Percentiles rank a stretch among this genome's conserved stretches.
Conservation (phyloP, 2,329 filamentous ascomycete genomes). For the Pseudocercospora pini-densiflorae region DNA sequence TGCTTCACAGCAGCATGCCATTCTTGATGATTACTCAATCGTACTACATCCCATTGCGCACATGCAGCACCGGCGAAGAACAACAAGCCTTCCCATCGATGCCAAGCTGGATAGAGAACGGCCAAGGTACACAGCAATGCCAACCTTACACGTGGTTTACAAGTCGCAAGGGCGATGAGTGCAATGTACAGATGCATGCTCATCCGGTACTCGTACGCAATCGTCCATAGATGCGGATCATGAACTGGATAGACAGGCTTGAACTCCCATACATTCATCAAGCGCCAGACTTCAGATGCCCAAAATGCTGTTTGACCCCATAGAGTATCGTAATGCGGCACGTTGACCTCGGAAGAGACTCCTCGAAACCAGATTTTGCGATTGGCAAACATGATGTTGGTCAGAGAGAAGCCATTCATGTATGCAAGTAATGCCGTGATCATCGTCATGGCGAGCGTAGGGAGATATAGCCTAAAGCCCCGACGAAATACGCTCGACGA, state of each 20-base stretch:
- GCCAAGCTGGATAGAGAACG: background rate
- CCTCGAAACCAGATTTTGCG: background rate
- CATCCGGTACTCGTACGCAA: background rate
- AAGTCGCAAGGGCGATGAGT: background rate
- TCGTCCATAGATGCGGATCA: background rate
- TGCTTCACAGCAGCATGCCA: background rate
- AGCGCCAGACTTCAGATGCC: background rate
- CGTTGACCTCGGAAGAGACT: background rate
- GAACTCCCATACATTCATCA: background rate
- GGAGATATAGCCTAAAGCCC: background rate
- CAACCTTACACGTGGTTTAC: background rate
- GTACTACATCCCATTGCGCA: background rate
- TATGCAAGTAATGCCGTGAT: background rate
- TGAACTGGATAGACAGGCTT: background rate
- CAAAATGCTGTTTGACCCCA: background rate
- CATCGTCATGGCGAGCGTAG: background rate
- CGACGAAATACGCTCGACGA: background rate
- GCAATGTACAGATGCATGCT: background rate
- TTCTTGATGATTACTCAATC: background rate
- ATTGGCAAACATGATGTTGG: background rate
- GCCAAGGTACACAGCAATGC: background rate
- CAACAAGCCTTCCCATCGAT: background rate
- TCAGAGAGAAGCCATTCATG: background rate
- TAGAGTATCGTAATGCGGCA: background rate
- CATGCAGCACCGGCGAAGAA: background rate